phyloP scores from a whole-genome alignment of 306 rosid species.

The Notholithocarpus densiflorus region DNA sequence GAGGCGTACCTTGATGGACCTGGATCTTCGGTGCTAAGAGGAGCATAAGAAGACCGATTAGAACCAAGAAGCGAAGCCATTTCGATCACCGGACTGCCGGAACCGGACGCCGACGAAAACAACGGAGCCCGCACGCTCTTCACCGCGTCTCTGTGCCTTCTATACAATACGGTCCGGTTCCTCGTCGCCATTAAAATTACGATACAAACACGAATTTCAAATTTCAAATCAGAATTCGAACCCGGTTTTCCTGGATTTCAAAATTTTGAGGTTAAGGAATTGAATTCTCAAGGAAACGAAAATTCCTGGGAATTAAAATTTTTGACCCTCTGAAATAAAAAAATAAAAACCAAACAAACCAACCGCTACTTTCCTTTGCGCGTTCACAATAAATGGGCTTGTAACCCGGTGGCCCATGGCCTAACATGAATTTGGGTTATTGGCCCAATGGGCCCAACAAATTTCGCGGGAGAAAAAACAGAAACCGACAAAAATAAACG shows the following conservation, averaged over 20 bases:
- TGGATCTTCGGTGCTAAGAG: conserved; percentile 72
- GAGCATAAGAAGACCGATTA: conserved; percentile 59
- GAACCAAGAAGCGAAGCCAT: conserved; percentile 67
- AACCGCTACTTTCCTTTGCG: background rate
- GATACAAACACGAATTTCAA: background rate
- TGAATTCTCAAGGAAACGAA: background rate
- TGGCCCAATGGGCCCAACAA: no score
- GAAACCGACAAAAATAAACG: background rate
- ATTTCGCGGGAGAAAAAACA: background rate
- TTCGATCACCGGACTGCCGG: conserved; percentile 67
- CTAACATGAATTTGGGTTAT: background rate
- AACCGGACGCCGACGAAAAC: conserved; percentile 57
- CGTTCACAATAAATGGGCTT: conserved; percentile 13
- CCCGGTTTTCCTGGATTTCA: background rate
- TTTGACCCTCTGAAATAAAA: background rate
- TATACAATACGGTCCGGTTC: conserved; percentile 52
- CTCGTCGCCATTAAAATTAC: conserved; percentile 61
- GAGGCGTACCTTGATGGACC: conserved; percentile 42
- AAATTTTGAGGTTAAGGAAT: background rate
- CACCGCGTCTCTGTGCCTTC: conserved; percentile 65
- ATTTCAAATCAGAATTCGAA: background rate
- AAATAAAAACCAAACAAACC: background rate
- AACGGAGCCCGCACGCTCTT: conserved; percentile 74
- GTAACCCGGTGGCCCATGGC: background rate
- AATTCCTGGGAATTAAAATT: background rate